Percentiles rank a stretch among this genome's conserved stretches.
phyloP scores from a whole-genome alignment of 345 rosid genomes.

The Citrus trifoliata region DNA sequence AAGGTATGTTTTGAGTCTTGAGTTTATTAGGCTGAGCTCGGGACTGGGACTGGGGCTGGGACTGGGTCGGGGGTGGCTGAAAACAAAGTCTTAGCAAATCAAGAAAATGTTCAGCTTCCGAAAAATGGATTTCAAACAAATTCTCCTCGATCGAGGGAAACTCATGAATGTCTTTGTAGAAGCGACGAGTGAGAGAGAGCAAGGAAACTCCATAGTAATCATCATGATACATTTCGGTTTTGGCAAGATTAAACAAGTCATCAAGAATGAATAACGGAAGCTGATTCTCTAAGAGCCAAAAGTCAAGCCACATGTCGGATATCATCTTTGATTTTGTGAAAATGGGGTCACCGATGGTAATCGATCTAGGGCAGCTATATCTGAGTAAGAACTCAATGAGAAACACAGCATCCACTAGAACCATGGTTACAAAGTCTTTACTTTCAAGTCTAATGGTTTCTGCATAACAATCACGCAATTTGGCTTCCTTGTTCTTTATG shows the following conservation, averaged over 20 bases:
- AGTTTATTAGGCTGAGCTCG: too few species aligned
- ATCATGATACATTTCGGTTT: too few species aligned
- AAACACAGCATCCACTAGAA: constrained; percentile 15
- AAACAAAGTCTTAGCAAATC: background rate
- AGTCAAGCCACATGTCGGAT: background rate
- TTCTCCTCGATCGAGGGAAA: background rate
- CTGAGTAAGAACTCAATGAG: constrained; percentile 11
- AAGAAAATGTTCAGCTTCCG: constrained; percentile 5
- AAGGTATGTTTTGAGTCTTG: background rate
- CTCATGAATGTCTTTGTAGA: too few species aligned
- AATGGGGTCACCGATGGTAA: background rate
- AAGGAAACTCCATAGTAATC: background rate
- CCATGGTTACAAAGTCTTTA: constrained; percentile 17
- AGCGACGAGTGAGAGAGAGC: background rate
- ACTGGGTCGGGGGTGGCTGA: background rate
- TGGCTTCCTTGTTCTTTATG: background rate
- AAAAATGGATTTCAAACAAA: background rate
- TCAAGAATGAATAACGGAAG: too few species aligned
- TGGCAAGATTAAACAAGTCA: background rate
- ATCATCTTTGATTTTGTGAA: constrained; percentile 4
- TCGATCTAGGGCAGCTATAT: background rate
- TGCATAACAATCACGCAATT: background rate
- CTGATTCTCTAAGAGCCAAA: background rate
- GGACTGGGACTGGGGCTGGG: background rate
- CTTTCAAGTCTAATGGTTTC: background rate